Percentiles rank a stretch among this genome's conserved stretches.
These are phyloP conservation scores for Vigna mungo DNA, from an alignment of 306 rosid species.

Conservation along the genomic window DNA sequence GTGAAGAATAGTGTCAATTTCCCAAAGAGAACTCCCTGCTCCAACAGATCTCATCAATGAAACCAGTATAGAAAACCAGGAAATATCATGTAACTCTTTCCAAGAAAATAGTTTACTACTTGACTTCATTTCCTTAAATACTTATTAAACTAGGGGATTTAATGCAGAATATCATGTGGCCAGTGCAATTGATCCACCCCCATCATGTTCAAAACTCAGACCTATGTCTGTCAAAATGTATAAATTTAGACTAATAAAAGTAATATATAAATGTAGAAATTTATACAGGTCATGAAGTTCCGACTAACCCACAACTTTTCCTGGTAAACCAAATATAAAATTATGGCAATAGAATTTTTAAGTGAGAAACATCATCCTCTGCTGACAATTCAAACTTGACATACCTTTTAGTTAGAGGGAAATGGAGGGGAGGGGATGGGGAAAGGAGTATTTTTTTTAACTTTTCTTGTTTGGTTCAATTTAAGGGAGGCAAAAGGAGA, in stretches of 20 bases:
- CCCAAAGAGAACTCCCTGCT: slow-evolving; percentile 97
- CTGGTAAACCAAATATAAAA: background rate
- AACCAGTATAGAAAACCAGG: slow-evolving; percentile 10
- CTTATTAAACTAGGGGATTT: background rate
- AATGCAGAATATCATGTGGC: slow-evolving; percentile 30
- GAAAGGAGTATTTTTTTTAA: too few species aligned
- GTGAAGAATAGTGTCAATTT: slow-evolving; percentile 79
- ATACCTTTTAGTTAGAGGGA: too few species aligned
- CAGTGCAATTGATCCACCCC: background rate
- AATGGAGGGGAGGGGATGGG: too few species aligned
- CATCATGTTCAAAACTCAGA: slow-evolving; percentile 18
- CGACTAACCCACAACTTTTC: too few species aligned
- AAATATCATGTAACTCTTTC: slow-evolving; percentile 10
- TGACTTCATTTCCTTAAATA: background rate
- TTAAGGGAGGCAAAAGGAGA: too few species aligned
- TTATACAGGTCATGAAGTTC: slow-evolving; percentile 17
- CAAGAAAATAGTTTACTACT: slow-evolving; percentile 19
- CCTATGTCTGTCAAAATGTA: background rate
- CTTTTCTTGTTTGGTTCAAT: too few species aligned
- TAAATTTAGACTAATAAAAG: background rate
- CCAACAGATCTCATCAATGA: slow-evolving; percentile 48
- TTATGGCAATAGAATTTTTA: slow-evolving; percentile 13
- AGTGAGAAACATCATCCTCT: background rate
- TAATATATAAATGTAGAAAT: background rate
- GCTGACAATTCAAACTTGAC: too few species aligned